These are phyloP conservation scores for Tetraselmis chui DNA, from an alignment of 139 green algal species.

Conservation along the genomic window DNA sequence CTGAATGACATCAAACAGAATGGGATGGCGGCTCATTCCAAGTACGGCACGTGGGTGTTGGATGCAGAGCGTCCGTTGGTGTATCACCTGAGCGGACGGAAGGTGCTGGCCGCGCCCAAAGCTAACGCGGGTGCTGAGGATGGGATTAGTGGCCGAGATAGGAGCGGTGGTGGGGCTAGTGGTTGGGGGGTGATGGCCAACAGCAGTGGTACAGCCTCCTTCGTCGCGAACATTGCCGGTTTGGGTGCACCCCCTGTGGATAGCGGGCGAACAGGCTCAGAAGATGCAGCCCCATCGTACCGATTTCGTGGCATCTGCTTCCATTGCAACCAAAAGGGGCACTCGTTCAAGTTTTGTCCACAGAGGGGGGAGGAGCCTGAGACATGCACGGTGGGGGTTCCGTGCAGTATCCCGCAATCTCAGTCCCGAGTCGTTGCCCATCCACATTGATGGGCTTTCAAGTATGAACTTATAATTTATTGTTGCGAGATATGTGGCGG, in stretches of 20 bases:
- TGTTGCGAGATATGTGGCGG: no score
- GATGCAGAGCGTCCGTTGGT: neutral
- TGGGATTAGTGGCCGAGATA: neutral
- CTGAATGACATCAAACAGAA: neutral
- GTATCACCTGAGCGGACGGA: neutral
- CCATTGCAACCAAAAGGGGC: neutral
- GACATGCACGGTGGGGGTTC: no score
- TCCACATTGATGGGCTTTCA: neutral
- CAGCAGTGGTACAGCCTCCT: neutral
- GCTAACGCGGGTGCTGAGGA: no score
- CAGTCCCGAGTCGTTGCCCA: neutral
- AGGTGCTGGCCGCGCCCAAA: neutral
- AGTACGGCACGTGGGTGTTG: neutral
- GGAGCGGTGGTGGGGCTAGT: neutral
- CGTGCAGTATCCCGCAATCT: no score
- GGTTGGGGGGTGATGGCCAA: neutral
- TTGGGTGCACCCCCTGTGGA: neutral
- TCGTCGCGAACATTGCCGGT: neutral
- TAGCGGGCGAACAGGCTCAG: no score
- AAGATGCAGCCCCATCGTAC: neutral
- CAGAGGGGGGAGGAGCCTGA: neutral
- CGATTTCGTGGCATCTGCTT: neutral
- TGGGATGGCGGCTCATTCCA: neutral
- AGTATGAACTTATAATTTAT: neutral
- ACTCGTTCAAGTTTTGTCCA: neutral